phyloP scores from a whole-genome alignment of 805 yeast genomes.

The Ogataea nonfermentans region DNA sequence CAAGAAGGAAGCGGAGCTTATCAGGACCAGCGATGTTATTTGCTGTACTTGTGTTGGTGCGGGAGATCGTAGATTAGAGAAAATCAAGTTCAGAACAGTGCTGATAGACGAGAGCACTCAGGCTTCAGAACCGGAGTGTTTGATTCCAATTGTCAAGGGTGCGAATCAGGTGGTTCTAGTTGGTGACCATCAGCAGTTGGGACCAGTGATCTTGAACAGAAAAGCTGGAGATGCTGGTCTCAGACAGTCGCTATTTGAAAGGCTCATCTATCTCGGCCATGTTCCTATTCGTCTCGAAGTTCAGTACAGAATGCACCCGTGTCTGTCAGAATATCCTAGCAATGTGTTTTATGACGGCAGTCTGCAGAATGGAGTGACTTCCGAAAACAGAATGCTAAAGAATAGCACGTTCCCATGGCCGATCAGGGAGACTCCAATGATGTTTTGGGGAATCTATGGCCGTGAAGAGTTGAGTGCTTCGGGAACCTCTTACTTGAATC shows the following conservation, averaged over 20 bases:
- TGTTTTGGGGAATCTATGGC: slow-evolving; percentile 91
- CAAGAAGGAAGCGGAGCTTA: slow-evolving; percentile 46
- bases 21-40: slow-evolving; percentile 68
- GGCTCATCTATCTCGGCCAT: slow-evolving; percentile 79
- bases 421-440: slow-evolving; percentile 78
- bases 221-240: slow-evolving; percentile 86
- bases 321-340: slow-evolving; percentile 80
- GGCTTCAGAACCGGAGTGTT: slow-evolving; percentile 88
- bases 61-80: slow-evolving; percentile 63
- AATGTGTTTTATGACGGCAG: slow-evolving; percentile 92
- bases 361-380: slow-evolving; percentile 86
- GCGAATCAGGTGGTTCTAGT: slow-evolving; percentile 83
- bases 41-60: slow-evolving; percentile 95
- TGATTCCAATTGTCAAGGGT: slow-evolving; percentile 86
- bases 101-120: slow-evolving; percentile 92
- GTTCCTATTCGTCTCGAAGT: slow-evolving; percentile 84
- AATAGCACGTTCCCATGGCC: slow-evolving; percentile 89
- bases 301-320: slow-evolving; percentile 94
- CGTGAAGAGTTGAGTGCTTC: slow-evolving; percentile 81
- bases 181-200: slow-evolving; percentile 95
- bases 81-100: slow-evolving; percentile 66
- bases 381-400: slow-evolving; percentile 59
- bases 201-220: slow-evolving; percentile 82
- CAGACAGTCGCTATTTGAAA: slow-evolving; percentile 81
- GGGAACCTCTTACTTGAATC: slow-evolving; percentile 79